Conservation (phyloP, 2,329 filamentous ascomycete genomes). For the Penicillium griseofulvum region DNA sequence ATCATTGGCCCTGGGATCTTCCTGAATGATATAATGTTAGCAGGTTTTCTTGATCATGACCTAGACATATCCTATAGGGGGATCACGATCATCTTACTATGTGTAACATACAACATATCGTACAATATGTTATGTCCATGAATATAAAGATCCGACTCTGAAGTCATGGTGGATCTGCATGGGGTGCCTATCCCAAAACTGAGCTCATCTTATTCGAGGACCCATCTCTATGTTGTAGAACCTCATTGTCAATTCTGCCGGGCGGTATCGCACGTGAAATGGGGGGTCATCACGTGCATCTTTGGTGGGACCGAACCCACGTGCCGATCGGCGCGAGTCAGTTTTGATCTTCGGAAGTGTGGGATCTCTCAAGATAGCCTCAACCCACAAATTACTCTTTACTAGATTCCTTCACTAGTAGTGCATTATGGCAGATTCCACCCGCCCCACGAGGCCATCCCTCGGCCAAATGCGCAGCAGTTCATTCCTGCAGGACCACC, state of each 20-base stretch:
- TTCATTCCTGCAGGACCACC: constrained; percentile 49
- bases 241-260: not conserved
- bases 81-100: not conserved
- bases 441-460: constrained; percentile 39
- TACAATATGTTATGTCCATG: not conserved
- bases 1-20: not conserved
- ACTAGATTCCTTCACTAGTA: not conserved
- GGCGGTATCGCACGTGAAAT: not conserved
- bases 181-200: not conserved
- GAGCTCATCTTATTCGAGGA: not conserved
- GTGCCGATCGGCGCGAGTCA: constrained; percentile 6
- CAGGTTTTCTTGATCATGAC: not conserved
- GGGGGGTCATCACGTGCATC: not conserved
- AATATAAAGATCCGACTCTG: not conserved
- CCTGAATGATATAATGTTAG: not conserved
- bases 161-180: constrained; percentile 1
- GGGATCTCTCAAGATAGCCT: not conserved
- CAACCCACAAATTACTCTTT: not conserved
- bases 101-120: not conserved
- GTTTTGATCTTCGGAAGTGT: constrained; percentile 6
- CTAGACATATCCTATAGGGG: not conserved
- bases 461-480: constrained; percentile 45
- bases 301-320: constrained; percentile 1
- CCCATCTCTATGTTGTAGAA: not conserved
- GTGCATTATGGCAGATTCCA: constrained; percentile 29